Evolutionary conservation across 2,329 filamentous ascomycete genomes (phyloP), one percentile per base, ranked within the genome.

Genomic region (Corynespora cassiicola): DNA sequence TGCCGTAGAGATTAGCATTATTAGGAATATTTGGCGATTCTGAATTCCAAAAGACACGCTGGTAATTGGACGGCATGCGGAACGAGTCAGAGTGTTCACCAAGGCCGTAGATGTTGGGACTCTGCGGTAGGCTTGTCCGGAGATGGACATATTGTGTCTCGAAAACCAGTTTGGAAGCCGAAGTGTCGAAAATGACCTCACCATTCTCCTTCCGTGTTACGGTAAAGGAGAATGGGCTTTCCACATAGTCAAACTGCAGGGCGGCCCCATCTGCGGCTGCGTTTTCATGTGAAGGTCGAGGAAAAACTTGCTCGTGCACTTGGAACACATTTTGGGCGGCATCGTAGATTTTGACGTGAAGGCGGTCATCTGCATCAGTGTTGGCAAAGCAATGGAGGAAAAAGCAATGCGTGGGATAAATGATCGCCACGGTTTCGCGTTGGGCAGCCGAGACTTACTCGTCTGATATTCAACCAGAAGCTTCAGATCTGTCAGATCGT

Each of bases 141-240:
- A 92, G 73, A 11, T 84, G 80, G 17, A 92, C 68, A 54, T 89
- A 92, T 65, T 92, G 87, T 2, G 80, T 80, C 68, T 92, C 85
- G 52, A 90, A 94, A 19, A 92, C 74, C 3, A 92, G 71, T 11
- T 74, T 74, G 2, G 82, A 79, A 1, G 79, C 85, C 0, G 82
- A 83, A 0, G 86, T 87, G 55, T 90, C 84, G 63, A 89, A 88
- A 7, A 89, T 66, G 6, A 80, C 75, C 45, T 84, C 77, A 25
- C 72, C 77, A 2, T 72, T 84, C 29, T 70, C 73, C 47, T 74
- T 77, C 19, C 82, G 78, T 25, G 70, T 72, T 9, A 90, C 75
- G 0, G 74, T 75, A 68, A 90, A 90, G 11, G 79, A 82, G 66
- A 90, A 88, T 0, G 86, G 86, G 10, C 72, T 73, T 25, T 73